phyloP scores from a whole-genome alignment of 768 basidiomycete genomes.

The Grammothele lineata region DNA sequence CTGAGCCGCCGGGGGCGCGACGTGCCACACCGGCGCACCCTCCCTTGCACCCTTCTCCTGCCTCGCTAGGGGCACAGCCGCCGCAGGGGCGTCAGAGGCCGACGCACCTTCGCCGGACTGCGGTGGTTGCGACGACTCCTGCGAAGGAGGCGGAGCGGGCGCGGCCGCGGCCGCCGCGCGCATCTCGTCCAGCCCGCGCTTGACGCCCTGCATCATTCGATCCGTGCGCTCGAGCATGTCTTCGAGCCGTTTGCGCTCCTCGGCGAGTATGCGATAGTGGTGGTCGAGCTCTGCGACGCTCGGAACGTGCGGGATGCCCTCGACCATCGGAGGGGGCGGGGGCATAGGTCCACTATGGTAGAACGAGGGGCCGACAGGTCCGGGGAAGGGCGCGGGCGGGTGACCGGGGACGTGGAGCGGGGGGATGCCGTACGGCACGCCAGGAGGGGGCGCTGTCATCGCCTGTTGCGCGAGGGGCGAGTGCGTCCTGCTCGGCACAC shows the following conservation, averaged over 20 bases:
- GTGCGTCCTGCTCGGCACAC: constrained; percentile 66
- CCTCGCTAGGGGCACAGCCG: constrained; percentile 24
- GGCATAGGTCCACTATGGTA: constrained; percentile 16
- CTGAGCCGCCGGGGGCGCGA: constrained; percentile 21
- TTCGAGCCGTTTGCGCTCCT: constrained; percentile 61
- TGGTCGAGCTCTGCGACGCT: constrained; percentile 61
- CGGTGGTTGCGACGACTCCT: constrained; percentile 7
- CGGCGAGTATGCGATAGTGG: constrained; percentile 62
- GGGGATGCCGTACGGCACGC: constrained; percentile 31
- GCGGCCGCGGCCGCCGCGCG: constrained; percentile 26
- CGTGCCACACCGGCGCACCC: constrained; percentile 28
- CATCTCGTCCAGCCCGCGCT: constrained; percentile 76
- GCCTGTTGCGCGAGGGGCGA: constrained; percentile 56
- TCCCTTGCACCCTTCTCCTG: constrained; percentile 23
- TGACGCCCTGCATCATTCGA: constrained; percentile 63
- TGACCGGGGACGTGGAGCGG: constrained; percentile 26
- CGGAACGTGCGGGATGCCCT: constrained; percentile 30
- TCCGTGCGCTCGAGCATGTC: constrained; percentile 77
- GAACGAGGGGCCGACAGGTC: constrained; percentile 18
- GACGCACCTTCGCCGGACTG: constrained; percentile 11
- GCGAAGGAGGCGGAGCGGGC: constrained; percentile 1
- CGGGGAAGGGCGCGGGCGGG: constrained; percentile 14
- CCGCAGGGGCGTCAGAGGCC: constrained; percentile 9
- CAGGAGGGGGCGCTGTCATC: constrained; percentile 26
- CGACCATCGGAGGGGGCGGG: constrained; percentile 9